Conservation (phyloP, 2,329 filamentous ascomycete species). For the Calonectria pseudoreteaudii region DNA sequence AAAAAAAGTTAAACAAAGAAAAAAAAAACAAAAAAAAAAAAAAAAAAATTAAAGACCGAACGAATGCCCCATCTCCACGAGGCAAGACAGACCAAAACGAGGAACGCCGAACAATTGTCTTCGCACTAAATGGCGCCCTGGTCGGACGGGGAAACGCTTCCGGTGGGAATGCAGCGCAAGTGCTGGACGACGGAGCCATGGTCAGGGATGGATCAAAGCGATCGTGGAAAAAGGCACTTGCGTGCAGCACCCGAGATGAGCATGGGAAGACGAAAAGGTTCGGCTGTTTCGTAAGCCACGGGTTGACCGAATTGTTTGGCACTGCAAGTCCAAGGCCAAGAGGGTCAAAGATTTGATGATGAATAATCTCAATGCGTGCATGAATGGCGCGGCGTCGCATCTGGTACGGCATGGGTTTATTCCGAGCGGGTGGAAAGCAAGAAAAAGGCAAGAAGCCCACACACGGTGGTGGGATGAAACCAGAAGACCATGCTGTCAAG, state of each 20-base stretch:
- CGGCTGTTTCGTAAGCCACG: slow-evolving; percentile 23
- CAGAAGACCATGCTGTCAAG: not conserved
- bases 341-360: not conserved
- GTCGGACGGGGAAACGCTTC: slow-evolving; percentile 34
- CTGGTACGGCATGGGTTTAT: slow-evolving; percentile 22
- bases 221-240: slow-evolving; percentile 3
- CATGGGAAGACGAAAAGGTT: slow-evolving; percentile 1
- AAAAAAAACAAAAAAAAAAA: not conserved
- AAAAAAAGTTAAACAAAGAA: not conserved
- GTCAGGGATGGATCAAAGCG: slow-evolving; percentile 19
- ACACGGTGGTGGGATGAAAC: slow-evolving; percentile 15
- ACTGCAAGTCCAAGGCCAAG: not conserved
- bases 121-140: slow-evolving; percentile 23
- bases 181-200: not conserved
- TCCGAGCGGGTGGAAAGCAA: slow-evolving; percentile 10
- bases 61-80: slow-evolving; percentile 1
- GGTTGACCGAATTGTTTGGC: slow-evolving; percentile 7
- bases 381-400: slow-evolving; percentile 23
- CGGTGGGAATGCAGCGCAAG: slow-evolving; percentile 26
- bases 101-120: slow-evolving; percentile 20
- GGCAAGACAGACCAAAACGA: slow-evolving; percentile 6
- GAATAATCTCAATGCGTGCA: slow-evolving; percentile 13
- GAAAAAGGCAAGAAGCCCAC: not conserved
- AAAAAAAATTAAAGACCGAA: not conserved
- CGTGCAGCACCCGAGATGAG: slow-evolving; percentile 4